Conservation (phyloP, 768 basidiomycete species). For the Boletus rufocinnamomeus region DNA sequence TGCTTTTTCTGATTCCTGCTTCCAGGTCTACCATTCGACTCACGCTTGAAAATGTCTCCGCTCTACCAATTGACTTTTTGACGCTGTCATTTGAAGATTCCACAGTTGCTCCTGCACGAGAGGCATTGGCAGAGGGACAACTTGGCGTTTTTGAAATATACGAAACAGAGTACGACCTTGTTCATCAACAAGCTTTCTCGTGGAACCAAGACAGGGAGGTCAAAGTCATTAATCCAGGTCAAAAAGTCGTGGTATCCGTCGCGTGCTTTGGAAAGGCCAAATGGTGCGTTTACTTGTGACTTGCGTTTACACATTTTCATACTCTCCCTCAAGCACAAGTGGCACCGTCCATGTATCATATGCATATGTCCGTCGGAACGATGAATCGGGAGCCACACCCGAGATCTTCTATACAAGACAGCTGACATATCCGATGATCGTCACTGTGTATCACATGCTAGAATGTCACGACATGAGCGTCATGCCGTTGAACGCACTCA, state of each 20-base stretch:
- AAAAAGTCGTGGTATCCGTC: conserved; percentile 66
- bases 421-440: conserved; percentile 82
- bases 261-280: conserved; percentile 87
- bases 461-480: conserved; percentile 86
- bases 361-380: conserved; percentile 57
- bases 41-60: conserved; percentile 87
- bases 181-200: conserved; percentile 76
- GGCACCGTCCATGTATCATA: conserved; percentile 87
- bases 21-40: conserved; percentile 79
- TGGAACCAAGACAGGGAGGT: conserved; percentile 56
- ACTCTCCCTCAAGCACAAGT: conserved; percentile 53
- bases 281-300: conserved; percentile 63
- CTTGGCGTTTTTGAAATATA: conserved; percentile 84
- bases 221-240: conserved; percentile 63
- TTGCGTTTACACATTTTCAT: not conserved
- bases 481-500: conserved; percentile 51
- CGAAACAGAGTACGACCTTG: conserved; percentile 83
- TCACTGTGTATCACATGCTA: conserved; percentile 95
- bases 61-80: conserved; percentile 81
- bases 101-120: conserved; percentile 73
- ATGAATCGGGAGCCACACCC: conserved; percentile 33
- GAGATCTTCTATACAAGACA: conserved; percentile 84
- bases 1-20: conserved; percentile 6
- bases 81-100: conserved; percentile 90
- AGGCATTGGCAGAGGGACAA: conserved; percentile 76